Base-by-base conservation (phyloP, 179 eudicot genomes). In the Beta lomatogona region DNA sequence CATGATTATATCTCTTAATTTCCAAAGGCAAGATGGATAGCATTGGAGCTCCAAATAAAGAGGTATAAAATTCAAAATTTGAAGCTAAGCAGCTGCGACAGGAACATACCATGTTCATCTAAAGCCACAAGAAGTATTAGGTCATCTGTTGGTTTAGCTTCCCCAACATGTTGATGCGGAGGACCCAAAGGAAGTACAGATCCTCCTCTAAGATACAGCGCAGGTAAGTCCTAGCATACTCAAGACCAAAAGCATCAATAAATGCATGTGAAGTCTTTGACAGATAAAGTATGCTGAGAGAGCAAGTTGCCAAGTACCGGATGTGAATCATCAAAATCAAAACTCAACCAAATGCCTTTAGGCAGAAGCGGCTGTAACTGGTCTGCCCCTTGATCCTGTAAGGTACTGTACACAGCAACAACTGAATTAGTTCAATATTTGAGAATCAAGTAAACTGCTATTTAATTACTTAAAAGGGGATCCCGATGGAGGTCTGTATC, bases 241-340 rank as follows among this genome's bases (percentile, higher is more conserved):
- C 22, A 78, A 22, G 83, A 75, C 53, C 52, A 72, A 70, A 83
- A 83, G 58, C 76, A 50, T 55, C 76, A 70, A 73, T 67, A 59
- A 63, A 59, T 54, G 78, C 19, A 9, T 41, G 71, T 11, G 71
- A 60, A 55, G 45, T 13, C 22, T 48, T 31, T 28, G 63, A 53
- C 76, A 46, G 71, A 48, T 21, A 73, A 66, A 73, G 68, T 64
- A 78, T 2, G 46, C 48, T 52, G 13, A 82, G 71, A 79, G 48
- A 19, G 61, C 36, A 80, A 10, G 68, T 58, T 66, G 70, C 78
- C 21, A 74, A 66, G 64, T 91, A 96, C 99, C 91, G 97, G 97
- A 93, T 96, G 99, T 83, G 96, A 85, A 86, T 96, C 99, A 64
- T 90, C 90, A 88, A 96, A 96, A 87, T 96, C 97, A 85, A 96